phyloP scores from a whole-genome alignment of 192 early-diverging fungal genomes.

The Pilobolus umbonatus region DNA sequence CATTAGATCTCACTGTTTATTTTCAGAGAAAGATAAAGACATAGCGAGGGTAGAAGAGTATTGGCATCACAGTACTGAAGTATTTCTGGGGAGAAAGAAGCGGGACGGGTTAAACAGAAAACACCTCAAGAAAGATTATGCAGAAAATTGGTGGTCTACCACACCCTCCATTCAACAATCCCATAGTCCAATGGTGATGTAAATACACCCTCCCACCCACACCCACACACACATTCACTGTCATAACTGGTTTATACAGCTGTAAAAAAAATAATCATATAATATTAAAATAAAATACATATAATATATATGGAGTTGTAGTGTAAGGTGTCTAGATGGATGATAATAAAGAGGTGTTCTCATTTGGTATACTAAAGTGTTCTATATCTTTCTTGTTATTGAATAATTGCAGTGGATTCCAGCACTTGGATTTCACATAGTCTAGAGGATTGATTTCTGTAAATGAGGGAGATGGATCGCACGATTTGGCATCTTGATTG shows the following conservation, averaged over 20 bases:
- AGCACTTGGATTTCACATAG: neutral
- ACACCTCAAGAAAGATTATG: neutral
- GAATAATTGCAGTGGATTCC: conserved; percentile 1
- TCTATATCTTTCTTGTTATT: neutral
- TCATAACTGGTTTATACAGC: too few species aligned
- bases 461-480: neutral
- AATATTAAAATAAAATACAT: too few species aligned
- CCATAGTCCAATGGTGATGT: too few species aligned
- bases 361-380: neutral
- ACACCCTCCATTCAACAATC: neutral
- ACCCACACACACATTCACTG: too few species aligned
- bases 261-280: too few species aligned
- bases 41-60: too few species aligned
- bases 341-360: conserved; percentile 6
- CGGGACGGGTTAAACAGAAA: neutral
- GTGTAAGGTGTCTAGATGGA: conserved; percentile 8
- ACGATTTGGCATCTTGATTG: neutral
- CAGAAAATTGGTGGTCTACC: neutral
- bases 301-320: too few species aligned
- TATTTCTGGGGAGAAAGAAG: neutral
- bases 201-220: too few species aligned
- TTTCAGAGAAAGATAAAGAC: neutral
- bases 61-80: neutral
- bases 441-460: neutral
- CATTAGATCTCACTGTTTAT: neutral